Conservation (phyloP, 257 asterid genomes). For the Lithospermum erythrorhizon region DNA sequence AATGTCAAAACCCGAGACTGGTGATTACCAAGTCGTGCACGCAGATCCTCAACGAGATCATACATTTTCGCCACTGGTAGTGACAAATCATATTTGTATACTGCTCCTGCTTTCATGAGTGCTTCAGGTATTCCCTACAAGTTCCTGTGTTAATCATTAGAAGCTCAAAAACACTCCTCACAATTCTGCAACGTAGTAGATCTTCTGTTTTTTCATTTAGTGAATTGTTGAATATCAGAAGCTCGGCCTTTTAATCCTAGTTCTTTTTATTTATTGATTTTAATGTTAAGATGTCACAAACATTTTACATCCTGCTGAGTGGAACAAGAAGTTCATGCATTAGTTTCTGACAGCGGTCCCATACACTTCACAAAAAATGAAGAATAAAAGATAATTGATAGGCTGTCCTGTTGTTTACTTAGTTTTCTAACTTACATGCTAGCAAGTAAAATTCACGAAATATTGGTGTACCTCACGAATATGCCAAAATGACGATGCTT, state of each 20-base stretch:
- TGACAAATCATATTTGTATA: conserved; percentile 83
- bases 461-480: conserved; percentile 70
- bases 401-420: not conserved
- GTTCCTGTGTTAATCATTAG: not conserved
- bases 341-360: too few relatives aligned
- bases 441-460: not conserved
- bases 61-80: conserved; percentile 80
- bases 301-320: not conserved
- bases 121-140: conserved; percentile 92
- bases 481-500: conserved; percentile 89
- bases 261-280: too few relatives aligned
- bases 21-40: conserved; percentile 62
- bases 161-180: not conserved
- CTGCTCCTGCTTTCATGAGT: conserved; percentile 90
- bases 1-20: not conserved
- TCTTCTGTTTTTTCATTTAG: not conserved
- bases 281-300: not conserved
- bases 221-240: too few relatives aligned
- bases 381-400: too few relatives aligned
- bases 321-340: too few relatives aligned
- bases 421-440: too few relatives aligned
- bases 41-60: conserved; percentile 80
- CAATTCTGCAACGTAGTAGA: not conserved
- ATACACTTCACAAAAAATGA: too few relatives aligned
- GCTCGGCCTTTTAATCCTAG: not conserved